Evolutionary conservation across 768 basidiomycete genomes (phyloP).

Genomic region (Mycena indigotica): DNA sequence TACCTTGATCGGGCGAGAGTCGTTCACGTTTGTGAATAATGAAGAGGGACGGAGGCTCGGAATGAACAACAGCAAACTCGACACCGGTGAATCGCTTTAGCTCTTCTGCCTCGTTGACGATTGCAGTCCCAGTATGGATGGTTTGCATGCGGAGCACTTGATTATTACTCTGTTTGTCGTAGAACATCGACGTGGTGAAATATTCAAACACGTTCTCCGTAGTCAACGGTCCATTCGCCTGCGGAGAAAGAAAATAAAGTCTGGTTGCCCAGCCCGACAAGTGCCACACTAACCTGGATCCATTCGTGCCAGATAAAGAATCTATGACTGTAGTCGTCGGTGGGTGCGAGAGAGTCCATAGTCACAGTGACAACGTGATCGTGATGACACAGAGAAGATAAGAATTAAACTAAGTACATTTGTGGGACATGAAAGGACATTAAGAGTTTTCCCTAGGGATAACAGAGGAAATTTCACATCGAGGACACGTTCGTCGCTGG

Average conservation of each 20-base stretch:
- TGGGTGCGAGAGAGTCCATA: conserved; percentile 59
- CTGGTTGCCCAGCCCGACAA: no score
- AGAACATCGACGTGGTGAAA: conserved; percentile 90
- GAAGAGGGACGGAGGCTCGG: conserved; percentile 79
- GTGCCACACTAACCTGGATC: conserved; percentile 59
- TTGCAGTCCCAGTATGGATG: conserved; percentile 75
- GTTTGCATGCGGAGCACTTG: conserved; percentile 94
- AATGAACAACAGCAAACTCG: conserved; percentile 84
- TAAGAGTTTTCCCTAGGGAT: conserved; percentile 10
- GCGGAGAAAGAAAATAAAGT: conserved; percentile 9
- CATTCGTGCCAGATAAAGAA: conserved; percentile 94
- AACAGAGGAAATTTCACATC: conserved; percentile 43
- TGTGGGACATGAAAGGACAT: background rate
- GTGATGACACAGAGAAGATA: background rate
- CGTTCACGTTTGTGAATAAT: conserved; percentile 89
- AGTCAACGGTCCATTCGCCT: conserved; percentile 80
- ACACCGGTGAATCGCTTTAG: conserved; percentile 88
- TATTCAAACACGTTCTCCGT: conserved; percentile 85
- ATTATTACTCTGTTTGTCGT: conserved; percentile 92
- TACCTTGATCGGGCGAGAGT: conserved; percentile 81
- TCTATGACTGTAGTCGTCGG: conserved; percentile 78
- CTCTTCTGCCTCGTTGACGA: conserved; percentile 82
- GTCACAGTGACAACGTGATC: conserved; percentile 42
- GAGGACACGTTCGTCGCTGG: conserved; percentile 70
- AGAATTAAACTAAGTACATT: background rate